These are phyloP conservation scores for Rosa multiflora DNA, from an alignment of 306 rosid species.

Conservation along the genomic window DNA sequence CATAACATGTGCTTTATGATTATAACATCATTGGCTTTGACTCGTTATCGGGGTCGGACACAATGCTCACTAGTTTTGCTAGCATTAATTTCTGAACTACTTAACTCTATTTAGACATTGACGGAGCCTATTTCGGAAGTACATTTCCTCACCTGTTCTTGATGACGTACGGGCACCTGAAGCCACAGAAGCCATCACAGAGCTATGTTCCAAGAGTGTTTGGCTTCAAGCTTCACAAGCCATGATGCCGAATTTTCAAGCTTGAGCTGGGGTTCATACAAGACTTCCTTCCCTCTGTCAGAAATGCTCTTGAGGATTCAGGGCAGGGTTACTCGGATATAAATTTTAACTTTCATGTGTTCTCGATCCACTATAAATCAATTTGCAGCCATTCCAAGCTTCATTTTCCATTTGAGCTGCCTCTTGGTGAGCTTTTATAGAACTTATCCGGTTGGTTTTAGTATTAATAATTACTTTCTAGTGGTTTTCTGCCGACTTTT, in stretches of 20 bases:
- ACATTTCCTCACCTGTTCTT: constrained; percentile 94
- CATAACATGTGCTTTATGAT: constrained; percentile 20
- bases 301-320: constrained; percentile 26
- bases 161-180: constrained; percentile 92
- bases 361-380: constrained; percentile 40
- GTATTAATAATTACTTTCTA: constrained; percentile 26
- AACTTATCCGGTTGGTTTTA: constrained; percentile 21
- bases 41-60: constrained; percentile 23
- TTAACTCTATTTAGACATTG: constrained; percentile 80
- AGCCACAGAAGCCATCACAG: constrained; percentile 84
- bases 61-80: constrained; percentile 19
- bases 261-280: constrained; percentile 28
- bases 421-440: constrained; percentile 33
- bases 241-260: constrained; percentile 49
- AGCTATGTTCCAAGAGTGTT: constrained; percentile 78
- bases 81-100: constrained; percentile 36
- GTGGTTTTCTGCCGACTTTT: constrained; percentile 22
- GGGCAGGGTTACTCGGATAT: constrained; percentile 27
- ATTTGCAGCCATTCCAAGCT: constrained; percentile 40
- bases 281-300: constrained; percentile 10
- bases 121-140: constrained; percentile 96
- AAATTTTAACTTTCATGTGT: constrained; percentile 27
- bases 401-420: constrained; percentile 43
- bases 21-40: constrained; percentile 13
- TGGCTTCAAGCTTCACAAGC: constrained; percentile 92